These are phyloP conservation scores for Naegleria lovaniensis DNA, from an alignment of 208 protist genomes.

Conservation along the genomic window DNA sequence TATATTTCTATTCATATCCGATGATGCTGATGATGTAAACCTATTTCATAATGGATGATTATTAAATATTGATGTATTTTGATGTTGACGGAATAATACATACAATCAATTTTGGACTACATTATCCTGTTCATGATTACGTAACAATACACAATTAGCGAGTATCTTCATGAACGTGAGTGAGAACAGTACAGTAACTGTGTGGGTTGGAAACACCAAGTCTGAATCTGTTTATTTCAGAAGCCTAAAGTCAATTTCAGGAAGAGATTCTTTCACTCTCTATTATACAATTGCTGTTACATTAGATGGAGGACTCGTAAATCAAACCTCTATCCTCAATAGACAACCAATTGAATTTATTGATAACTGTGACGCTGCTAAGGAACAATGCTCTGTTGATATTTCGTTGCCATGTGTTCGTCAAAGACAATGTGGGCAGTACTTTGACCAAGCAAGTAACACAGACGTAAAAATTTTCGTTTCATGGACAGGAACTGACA, in stretches of 20 bases:
- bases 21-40: too few relatives aligned
- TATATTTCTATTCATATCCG: neutral
- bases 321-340: neutral
- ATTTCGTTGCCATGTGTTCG: neutral
- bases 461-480: constrained; percentile 19
- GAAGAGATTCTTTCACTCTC: neutral
- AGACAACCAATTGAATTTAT: neutral
- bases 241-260: neutral
- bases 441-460: neutral
- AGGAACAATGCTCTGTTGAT: neutral
- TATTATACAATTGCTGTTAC: neutral
- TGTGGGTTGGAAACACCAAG: neutral
- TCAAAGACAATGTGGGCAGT: constrained; percentile 5
- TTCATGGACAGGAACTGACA: neutral
- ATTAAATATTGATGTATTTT: neutral
- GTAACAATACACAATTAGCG: neutral
- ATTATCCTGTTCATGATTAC: too few relatives aligned
- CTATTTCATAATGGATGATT: neutral
- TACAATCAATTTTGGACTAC: neutral
- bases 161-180: neutral
- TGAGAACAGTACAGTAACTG: neutral
- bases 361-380: neutral
- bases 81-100: neutral
- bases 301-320: neutral
- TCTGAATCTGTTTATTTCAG: neutral